Evolutionary conservation across 441 rosid genomes (phyloP).

Genomic region (Viola pubescens): DNA sequence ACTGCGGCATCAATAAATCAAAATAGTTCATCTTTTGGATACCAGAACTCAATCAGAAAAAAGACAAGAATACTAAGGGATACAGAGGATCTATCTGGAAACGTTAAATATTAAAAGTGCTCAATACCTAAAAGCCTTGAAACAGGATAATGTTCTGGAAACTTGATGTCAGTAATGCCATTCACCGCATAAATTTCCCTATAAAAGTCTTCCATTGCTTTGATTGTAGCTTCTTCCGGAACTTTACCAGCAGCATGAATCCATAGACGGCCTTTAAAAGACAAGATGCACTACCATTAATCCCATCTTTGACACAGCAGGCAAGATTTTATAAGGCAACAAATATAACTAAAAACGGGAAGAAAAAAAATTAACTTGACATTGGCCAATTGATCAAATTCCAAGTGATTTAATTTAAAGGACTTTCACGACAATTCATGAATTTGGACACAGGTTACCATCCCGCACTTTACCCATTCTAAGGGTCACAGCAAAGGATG

Average conservation of each 20-base stretch:
- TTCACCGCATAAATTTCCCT: conserved; percentile 64
- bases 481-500: too few species aligned
- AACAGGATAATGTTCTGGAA: conserved; percentile 78
- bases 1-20: not conserved
- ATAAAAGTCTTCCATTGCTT: conserved; percentile 83
- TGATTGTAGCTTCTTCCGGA: conserved; percentile 72
- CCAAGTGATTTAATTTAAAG: not conserved
- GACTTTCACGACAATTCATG: too few species aligned
- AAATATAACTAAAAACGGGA: not conserved
- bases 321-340: not conserved
- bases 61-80: not conserved
- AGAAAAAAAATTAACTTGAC: not conserved
- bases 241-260: conserved; percentile 85
- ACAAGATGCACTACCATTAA: conserved; percentile 1
- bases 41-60: not conserved
- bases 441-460: too few species aligned
- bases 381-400: not conserved
- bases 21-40: not conserved
- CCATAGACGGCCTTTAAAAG: conserved; percentile 70
- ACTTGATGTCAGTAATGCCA: conserved; percentile 60
- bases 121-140: conserved; percentile 69
- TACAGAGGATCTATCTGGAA: not conserved
- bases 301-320: not conserved
- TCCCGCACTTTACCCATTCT: too few species aligned
- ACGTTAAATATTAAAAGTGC: not conserved